Percentiles rank a stretch among this genome's conserved stretches.
Conservation (phyloP, 2,329 filamentous ascomycete genomes). For the Mycogone perniciosa region DNA sequence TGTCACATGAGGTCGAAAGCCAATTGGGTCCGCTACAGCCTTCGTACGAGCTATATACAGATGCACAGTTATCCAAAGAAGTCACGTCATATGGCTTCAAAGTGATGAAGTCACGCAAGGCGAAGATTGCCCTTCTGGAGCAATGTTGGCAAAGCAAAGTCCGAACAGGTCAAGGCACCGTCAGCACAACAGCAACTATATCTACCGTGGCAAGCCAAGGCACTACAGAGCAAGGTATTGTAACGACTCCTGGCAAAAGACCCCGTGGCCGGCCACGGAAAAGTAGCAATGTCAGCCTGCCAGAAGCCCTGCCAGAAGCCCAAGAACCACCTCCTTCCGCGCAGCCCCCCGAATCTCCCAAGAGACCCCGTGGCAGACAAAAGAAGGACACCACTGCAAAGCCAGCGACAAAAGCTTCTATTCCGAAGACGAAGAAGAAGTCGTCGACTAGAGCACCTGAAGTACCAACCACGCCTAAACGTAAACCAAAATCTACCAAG, state of each 20-base stretch:
- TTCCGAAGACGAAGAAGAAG: slow-evolving; percentile 14
- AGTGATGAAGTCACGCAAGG: slow-evolving; percentile 57
- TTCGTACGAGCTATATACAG: slow-evolving; percentile 55
- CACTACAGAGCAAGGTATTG: background rate
- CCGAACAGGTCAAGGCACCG: slow-evolving; percentile 15
- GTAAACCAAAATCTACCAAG: slow-evolving; percentile 11
- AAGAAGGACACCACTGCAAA: slow-evolving; percentile 27
- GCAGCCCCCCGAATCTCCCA: slow-evolving; percentile 28
- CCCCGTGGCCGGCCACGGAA: slow-evolving; percentile 32
- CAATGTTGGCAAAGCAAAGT: slow-evolving; percentile 64
- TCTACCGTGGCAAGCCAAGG: background rate
- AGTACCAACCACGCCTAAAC: slow-evolving; percentile 17
- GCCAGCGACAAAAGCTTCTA: slow-evolving; percentile 8
- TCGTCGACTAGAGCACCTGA: slow-evolving; percentile 10
- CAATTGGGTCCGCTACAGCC: slow-evolving; percentile 32
- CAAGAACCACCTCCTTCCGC: slow-evolving; percentile 32
- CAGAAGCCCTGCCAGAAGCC: slow-evolving; percentile 9
- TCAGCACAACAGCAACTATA: slow-evolving; percentile 13
- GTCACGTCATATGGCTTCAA: slow-evolving; percentile 66
- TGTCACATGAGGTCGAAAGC: background rate
- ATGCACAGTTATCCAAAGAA: slow-evolving; percentile 55
- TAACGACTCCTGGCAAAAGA: background rate
- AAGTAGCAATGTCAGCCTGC: slow-evolving; percentile 14
- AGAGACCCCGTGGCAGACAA: slow-evolving; percentile 35
- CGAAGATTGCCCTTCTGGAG: slow-evolving; percentile 64